A percentile compares a stretch with the other conserved stretches of the same genome.
Evolutionary conservation across 352 stramenopile genomes (phyloP).

Genomic region (Globisporangium barbulae): DNA sequence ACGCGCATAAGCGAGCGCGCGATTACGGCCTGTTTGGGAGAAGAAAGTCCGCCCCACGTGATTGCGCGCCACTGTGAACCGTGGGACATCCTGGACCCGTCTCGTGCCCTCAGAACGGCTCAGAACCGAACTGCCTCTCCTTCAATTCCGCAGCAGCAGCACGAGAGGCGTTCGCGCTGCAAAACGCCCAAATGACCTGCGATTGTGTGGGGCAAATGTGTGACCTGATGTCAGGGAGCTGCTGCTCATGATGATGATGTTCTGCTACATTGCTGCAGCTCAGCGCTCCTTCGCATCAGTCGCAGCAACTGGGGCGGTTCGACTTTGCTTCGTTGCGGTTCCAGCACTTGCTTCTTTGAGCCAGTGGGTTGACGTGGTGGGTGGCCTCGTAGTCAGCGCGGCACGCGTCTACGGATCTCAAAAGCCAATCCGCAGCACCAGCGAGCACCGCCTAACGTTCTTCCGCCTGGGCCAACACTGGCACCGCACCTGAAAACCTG

Average conservation of each 20-base stretch:
- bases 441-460: neutral
- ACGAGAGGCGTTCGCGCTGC: neutral
- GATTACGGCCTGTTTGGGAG: neutral
- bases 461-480: neutral
- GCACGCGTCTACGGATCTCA: neutral
- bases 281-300: no score
- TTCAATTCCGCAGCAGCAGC: no score
- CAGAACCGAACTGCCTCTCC: neutral
- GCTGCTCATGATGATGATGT: neutral
- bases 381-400: neutral
- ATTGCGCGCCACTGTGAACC: neutral
- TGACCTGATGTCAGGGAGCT: neutral
- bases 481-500: slow-evolving; percentile 1
- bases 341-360: neutral
- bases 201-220: neutral
- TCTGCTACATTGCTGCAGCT: neutral
- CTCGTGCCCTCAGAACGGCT: neutral
- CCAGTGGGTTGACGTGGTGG: neutral
- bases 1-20: no score
- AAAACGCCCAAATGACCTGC: neutral
- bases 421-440: neutral
- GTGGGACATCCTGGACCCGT: neutral
- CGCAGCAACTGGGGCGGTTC: no score
- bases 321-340: neutral
- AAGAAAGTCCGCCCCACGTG: neutral